Percentiles rank a stretch among this genome's conserved stretches.
phyloP scores from a whole-genome alignment of 2,329 filamentous ascomycete species.

The Fusarium robinianum region DNA sequence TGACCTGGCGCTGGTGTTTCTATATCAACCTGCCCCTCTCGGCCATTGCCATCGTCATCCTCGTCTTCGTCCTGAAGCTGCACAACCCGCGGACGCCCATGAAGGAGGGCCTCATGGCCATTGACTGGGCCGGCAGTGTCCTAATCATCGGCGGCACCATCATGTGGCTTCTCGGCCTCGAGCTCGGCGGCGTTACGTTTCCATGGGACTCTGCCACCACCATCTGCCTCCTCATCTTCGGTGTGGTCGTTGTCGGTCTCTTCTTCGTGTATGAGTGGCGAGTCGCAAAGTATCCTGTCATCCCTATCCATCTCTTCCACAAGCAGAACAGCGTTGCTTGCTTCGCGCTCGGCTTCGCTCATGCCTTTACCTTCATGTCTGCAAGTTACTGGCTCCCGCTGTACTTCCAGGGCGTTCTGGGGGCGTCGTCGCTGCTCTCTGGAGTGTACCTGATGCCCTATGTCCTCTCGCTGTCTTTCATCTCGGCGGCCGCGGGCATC shows the following conservation, averaged over 20 bases:
- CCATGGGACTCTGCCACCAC: constrained; percentile 78
- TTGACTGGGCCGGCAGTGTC: constrained; percentile 61
- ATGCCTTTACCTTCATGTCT: constrained; percentile 78
- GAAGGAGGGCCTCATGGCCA: constrained; percentile 63
- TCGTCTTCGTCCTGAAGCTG: constrained; percentile 67
- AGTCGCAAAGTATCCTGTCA: constrained; percentile 75
- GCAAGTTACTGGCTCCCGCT: constrained; percentile 80
- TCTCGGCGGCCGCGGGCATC: constrained; percentile 61
- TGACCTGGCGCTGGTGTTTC: constrained; percentile 72
- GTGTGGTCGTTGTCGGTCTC: constrained; percentile 62
- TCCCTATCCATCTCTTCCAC: constrained; percentile 73
- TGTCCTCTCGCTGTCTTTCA: constrained; percentile 67
- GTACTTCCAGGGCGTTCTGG: constrained; percentile 79
- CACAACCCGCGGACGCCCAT: constrained; percentile 70
- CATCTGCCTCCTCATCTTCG: constrained; percentile 78
- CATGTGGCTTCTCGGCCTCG: constrained; percentile 84
- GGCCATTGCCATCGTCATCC: constrained; percentile 52
- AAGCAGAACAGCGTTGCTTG: constrained; percentile 67
- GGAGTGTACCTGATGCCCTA: constrained; percentile 76
- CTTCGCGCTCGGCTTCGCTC: constrained; percentile 69
- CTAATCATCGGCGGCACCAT: constrained; percentile 76
- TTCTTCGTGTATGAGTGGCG: constrained; percentile 77
- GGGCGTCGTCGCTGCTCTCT: constrained; percentile 69
- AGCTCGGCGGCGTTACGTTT: constrained; percentile 76
- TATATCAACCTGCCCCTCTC: constrained; percentile 64